A percentile compares a stretch with the other conserved stretches of the same genome.
phyloP scores from a whole-genome alignment of 495 filamentous ascomycete species.

The Penicillium atrosanguineum region DNA sequence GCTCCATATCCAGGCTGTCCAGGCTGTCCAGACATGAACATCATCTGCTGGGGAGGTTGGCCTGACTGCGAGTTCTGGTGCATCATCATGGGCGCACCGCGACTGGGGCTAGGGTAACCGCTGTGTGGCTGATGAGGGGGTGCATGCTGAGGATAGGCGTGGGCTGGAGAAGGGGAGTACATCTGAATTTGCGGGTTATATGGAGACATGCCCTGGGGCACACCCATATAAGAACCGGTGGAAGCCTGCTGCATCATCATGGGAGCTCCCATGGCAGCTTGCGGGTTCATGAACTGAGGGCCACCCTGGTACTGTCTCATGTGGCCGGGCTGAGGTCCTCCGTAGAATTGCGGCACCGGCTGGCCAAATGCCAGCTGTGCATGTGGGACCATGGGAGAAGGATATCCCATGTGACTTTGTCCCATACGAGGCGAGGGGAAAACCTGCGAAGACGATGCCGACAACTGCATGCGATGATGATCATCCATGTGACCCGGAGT shows the following conservation, averaged over 20 bases:
- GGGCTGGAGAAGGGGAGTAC: slow-evolving; percentile 66
- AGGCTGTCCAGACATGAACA: slow-evolving; percentile 72
- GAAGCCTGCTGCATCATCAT: slow-evolving; percentile 83
- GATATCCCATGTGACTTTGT: slow-evolving; percentile 66
- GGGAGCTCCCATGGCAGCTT: slow-evolving; percentile 64
- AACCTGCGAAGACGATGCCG: slow-evolving; percentile 72
- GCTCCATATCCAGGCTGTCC: slow-evolving; percentile 63
- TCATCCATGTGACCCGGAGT: slow-evolving; percentile 66
- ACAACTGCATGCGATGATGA: slow-evolving; percentile 83
- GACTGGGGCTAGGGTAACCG: slow-evolving; percentile 80
- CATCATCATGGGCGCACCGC: slow-evolving; percentile 81
- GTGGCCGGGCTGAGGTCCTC: slow-evolving; percentile 37
- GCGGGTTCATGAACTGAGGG: slow-evolving; percentile 62
- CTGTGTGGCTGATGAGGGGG: slow-evolving; percentile 66
- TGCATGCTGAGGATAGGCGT: slow-evolving; percentile 61
- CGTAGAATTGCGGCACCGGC: slow-evolving; percentile 66
- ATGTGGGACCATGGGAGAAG: slow-evolving; percentile 64
- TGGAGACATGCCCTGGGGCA: slow-evolving; percentile 55
- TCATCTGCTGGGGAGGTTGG: slow-evolving; percentile 54
- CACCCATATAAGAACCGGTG: slow-evolving; percentile 50
- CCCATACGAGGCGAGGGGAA: slow-evolving; percentile 76
- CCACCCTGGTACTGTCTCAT: slow-evolving; percentile 51
- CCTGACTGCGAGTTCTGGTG: slow-evolving; percentile 75
- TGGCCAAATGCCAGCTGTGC: slow-evolving; percentile 71
- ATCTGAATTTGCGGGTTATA: slow-evolving; percentile 69